Evolutionary conservation across 1,284 basidiomycete genomes (phyloP).

Genomic region (Cystobasidium pallidum): DNA sequence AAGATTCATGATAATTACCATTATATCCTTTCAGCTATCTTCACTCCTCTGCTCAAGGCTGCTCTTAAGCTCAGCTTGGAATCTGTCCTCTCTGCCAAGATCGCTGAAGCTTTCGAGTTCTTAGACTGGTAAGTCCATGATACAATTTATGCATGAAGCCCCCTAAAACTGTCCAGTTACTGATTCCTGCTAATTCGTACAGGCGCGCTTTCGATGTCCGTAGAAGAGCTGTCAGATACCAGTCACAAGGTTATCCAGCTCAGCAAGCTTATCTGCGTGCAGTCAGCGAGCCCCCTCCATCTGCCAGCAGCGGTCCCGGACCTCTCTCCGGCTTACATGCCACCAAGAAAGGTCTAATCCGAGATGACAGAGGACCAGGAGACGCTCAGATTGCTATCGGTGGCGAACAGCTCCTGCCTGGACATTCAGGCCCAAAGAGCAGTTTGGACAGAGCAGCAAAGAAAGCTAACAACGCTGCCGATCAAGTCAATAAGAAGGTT

Average conservation of each 20-base stretch:
- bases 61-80: slow-evolving; percentile 34
- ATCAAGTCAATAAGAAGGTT: slow-evolving; percentile 54
- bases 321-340: slow-evolving; percentile 48
- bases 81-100: slow-evolving; percentile 24
- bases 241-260: slow-evolving; percentile 47
- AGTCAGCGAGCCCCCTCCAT: slow-evolving; percentile 59
- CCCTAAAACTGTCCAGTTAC: no score
- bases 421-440: slow-evolving; percentile 55
- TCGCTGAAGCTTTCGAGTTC: slow-evolving; percentile 33
- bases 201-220: slow-evolving; percentile 42
- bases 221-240: slow-evolving; percentile 29
- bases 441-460: slow-evolving; percentile 54
- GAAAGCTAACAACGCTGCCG: slow-evolving; percentile 49
- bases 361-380: slow-evolving; percentile 58
- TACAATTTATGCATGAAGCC: no score
- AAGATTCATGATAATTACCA: slow-evolving; percentile 54
- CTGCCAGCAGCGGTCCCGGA: slow-evolving; percentile 54
- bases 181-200: no score
- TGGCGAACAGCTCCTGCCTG: slow-evolving; percentile 58
- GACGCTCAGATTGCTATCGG: slow-evolving; percentile 59
- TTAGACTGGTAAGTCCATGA: slow-evolving; percentile 47
- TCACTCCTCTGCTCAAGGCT: slow-evolving; percentile 28
- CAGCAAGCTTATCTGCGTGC: slow-evolving; percentile 53
- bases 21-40: slow-evolving; percentile 48
- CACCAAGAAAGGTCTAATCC: slow-evolving; percentile 58